These are phyloP conservation scores for Tetrapisispora fleetii DNA, from an alignment of 805 yeast species.

Conservation along the genomic window DNA sequence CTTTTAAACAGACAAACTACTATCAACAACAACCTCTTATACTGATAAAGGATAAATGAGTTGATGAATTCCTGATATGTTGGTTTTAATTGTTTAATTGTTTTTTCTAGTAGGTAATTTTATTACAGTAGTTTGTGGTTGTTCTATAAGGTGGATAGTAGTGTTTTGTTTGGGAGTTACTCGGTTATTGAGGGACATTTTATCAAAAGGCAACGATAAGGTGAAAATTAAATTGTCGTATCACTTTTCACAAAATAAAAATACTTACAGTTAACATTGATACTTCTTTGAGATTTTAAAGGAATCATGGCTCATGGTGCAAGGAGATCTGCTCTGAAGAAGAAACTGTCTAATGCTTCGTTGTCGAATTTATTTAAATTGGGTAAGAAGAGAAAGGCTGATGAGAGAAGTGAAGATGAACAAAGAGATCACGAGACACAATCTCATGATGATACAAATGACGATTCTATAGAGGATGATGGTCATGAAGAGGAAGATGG, in stretches of 20 bases:
- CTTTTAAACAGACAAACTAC: no score
- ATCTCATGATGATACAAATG: neutral
- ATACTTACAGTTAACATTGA: neutral
- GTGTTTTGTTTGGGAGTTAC: no score
- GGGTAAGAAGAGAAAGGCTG: constrained; percentile 17
- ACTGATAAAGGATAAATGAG: no score
- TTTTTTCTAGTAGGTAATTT: no score
- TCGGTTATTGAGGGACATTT: no score
- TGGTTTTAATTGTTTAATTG: no score
- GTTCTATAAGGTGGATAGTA: no score
- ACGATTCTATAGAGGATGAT: neutral
- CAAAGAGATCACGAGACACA: neutral
- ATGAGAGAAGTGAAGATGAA: constrained; percentile 17
- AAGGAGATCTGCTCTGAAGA: constrained; percentile 18
- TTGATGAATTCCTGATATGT: no score
- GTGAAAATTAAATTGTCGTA: no score
- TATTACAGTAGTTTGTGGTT: no score
- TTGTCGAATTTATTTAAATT: constrained; percentile 27
- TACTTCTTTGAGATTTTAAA: neutral
- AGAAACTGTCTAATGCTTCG: constrained; percentile 23
- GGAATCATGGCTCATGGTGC: constrained; percentile 4
- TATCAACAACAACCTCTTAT: no score
- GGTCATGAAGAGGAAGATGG: constrained; percentile 1
- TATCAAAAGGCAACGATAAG: no score
- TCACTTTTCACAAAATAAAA: neutral